Percentiles rank a stretch among this genome's conserved stretches.
Evolutionary conservation across 2,329 filamentous ascomycete species (phyloP).

Genomic region (Hypoxylon sp.): DNA sequence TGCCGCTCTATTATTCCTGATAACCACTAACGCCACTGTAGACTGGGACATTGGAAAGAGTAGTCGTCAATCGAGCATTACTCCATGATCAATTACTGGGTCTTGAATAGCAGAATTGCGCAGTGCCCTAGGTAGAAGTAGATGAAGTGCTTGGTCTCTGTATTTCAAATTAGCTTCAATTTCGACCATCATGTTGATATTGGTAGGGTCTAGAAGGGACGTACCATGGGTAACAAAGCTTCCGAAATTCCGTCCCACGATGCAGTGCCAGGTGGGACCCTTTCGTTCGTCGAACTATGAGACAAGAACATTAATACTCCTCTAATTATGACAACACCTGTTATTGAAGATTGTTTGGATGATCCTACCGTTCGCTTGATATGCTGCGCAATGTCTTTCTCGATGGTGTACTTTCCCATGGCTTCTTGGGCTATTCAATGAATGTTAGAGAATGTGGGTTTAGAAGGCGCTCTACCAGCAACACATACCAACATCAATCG

Average conservation of each 20-base stretch:
- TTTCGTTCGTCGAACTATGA: constrained; percentile 92
- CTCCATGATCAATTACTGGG: constrained; percentile 85
- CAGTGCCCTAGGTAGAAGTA: constrained; percentile 99
- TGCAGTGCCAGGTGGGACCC: constrained; percentile 99
- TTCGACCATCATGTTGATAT: neutral
- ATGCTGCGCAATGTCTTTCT: constrained; percentile 59
- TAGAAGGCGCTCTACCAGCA: neutral
- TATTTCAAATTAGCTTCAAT: constrained; percentile 17
- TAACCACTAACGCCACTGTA: constrained; percentile 3
- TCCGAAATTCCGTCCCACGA: constrained; percentile 97
- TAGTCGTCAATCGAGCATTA: neutral
- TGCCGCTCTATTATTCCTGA: constrained; percentile 4
- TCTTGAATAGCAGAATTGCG: constrained; percentile 98
- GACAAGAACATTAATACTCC: constrained; percentile 24
- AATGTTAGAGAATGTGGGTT: constrained; percentile 31
- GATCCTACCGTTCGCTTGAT: constrained; percentile 48
- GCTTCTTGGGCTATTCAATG: constrained; percentile 63
- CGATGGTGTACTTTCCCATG: constrained; percentile 69
- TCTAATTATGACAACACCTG: neutral
- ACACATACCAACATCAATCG: constrained; percentile 89
- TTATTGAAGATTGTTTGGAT: constrained; percentile 81
- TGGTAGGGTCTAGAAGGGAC: constrained; percentile 37
- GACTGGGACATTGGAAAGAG: neutral
- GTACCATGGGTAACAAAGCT: constrained; percentile 98
- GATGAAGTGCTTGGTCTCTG: constrained; percentile 99